Percentiles rank a stretch among this genome's conserved stretches.
These are phyloP conservation scores for Trypanosoma melophagium DNA, from an alignment of 208 protist species.

Conservation along the genomic window DNA sequence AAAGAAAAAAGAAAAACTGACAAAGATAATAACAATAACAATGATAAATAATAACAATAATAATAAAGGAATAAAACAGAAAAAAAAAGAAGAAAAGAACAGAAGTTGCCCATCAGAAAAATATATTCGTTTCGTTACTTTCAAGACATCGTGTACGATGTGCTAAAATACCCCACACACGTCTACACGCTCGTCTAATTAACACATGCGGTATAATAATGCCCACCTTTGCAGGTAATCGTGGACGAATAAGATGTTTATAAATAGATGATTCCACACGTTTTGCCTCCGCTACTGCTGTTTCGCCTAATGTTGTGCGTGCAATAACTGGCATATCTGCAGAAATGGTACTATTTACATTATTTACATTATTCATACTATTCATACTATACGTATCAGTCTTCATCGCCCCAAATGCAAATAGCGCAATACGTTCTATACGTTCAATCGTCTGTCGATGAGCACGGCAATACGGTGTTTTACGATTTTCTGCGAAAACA, in stretches of 20 bases:
- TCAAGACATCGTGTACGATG: conserved; percentile 28
- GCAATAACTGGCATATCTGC: conserved; percentile 3
- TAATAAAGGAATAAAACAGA: too few relatives aligned
- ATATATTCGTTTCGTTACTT: background rate
- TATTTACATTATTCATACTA: background rate
- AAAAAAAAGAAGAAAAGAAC: conserved; percentile 1
- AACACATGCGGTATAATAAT: conserved; percentile 12
- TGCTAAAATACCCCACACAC: conserved; percentile 37
- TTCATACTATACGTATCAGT: background rate
- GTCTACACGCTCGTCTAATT: conserved; percentile 28
- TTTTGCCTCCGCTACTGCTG: conserved; percentile 14
- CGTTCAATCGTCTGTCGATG: conserved; percentile 7
- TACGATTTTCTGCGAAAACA: conserved; percentile 10
- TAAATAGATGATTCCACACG: conserved; percentile 22
- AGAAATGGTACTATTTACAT: background rate
- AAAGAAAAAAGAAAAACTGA: too few relatives aligned
- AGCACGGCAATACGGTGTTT: conserved; percentile 8
- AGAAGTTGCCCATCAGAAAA: conserved; percentile 8
- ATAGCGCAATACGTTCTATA: conserved; percentile 13
- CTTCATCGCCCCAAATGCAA: too few relatives aligned
- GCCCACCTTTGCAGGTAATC: conserved; percentile 26
- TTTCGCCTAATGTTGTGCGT: background rate
- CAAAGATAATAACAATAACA: too few relatives aligned
- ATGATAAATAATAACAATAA: too few relatives aligned
- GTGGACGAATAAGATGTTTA: conserved; percentile 10